phyloP scores from a whole-genome alignment of 345 rosid genomes.

The Toxicodendron radicans region DNA sequence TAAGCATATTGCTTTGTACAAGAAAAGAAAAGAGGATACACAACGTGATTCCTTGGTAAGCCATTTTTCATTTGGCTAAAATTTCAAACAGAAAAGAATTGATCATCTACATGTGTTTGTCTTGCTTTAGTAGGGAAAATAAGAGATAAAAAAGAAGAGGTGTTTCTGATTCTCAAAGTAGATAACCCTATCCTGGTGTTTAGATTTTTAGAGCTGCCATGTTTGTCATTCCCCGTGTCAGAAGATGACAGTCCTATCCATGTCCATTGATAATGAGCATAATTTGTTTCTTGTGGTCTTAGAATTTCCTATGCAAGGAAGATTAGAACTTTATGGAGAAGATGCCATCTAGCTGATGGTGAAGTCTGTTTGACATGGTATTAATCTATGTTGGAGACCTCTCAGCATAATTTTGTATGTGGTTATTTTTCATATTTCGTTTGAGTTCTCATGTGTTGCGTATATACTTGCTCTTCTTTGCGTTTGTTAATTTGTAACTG shows the following conservation, averaged over 20 bases:
- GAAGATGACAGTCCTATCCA: not conserved
- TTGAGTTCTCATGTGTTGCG: not conserved
- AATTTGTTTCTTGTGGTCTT: not conserved
- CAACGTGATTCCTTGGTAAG: slow-evolving; percentile 7
- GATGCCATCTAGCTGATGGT: not conserved
- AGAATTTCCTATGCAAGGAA: not conserved
- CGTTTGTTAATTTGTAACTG: not conserved
- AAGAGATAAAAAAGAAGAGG: not conserved
- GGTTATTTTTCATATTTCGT: not conserved
- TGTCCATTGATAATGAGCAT: not conserved
- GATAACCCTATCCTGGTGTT: not conserved
- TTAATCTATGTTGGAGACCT: not conserved
- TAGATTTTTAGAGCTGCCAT: not conserved
- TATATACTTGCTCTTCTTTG: not conserved
- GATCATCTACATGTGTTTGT: no score
- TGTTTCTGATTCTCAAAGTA: not conserved
- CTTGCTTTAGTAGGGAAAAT: not conserved
- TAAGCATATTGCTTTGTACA: slow-evolving; percentile 54
- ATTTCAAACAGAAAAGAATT: not conserved
- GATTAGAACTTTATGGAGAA: not conserved
- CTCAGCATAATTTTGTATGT: not conserved
- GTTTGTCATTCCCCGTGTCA: not conserved
- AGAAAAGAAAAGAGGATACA: slow-evolving; percentile 40
- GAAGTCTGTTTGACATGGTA: not conserved
- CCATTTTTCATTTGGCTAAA: not conserved